Base-by-base conservation (phyloP, 1,284 basidiomycete species). In the Austroboletus novae-zelandiae region DNA sequence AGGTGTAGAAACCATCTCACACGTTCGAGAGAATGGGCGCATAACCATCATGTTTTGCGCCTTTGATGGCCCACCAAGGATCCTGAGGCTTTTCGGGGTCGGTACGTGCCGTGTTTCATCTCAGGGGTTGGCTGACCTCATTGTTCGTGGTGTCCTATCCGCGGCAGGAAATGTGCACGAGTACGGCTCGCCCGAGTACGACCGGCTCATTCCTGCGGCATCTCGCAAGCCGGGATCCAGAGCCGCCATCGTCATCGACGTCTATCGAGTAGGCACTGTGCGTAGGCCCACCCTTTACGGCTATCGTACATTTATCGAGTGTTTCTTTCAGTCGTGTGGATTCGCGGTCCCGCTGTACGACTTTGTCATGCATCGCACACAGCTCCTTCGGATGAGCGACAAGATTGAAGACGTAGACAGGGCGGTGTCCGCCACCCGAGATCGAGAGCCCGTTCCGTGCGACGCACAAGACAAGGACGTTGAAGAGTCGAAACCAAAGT, bases 1-100 rank as follows among this genome's bases (percentile, higher is more conserved):
- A 80, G 80, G 78, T 4, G 60, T 72, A 27, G 80, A 83, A 59
- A 83, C 80, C 1, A 75, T 81, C 43, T 69, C 81, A 0, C 82
- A 84, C 54, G 27, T 83, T 8, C 72, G 75, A 17, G 80, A 84
- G 61, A 83, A 84, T 53, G 74, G 75, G 3, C 68, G 81, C 9
- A 74, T 83, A 42, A 82, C 80, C 1, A 61, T 83, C 51, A 65
- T 82, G 69, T 80, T 84, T 62, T 69, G 61, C 53, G 78, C 80
- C 0, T 78, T 83, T 53, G 73, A 81, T 23, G 80, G 79, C 1
- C 73, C 79, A 0, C 77, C 81, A 11, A 70, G 72, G 34, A 79
- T 82, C 50, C 47, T 75, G 27, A 69, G 80, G 36, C 64, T 83
- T 14, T 83, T 73, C 51, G 80, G 80, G 4, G 72, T 61, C 52